Conservation (phyloP, 2,329 filamentous ascomycete species). For the Samsoniella hepiali region DNA sequence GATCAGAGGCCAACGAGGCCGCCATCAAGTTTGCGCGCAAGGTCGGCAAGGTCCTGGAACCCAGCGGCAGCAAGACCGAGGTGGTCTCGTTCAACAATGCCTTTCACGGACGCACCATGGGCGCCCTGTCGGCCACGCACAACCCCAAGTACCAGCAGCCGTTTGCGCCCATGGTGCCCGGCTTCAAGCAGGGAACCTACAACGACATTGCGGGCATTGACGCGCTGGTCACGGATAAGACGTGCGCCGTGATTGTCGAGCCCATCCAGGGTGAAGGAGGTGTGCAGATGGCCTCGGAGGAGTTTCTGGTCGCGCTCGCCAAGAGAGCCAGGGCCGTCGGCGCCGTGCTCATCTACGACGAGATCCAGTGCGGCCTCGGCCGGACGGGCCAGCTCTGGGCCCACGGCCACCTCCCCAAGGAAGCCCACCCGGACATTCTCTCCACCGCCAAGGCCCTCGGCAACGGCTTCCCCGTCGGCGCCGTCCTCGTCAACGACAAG, state of each 20-base stretch:
- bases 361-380: conserved; percentile 92
- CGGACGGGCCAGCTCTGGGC: conserved; percentile 91
- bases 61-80: conserved; percentile 71
- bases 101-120: conserved; percentile 97
- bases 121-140: conserved; percentile 87
- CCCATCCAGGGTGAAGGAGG: conserved; percentile 97
- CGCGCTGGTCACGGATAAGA: conserved; percentile 74
- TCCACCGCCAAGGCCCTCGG: conserved; percentile 95
- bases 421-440: conserved; percentile 88
- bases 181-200: conserved; percentile 81
- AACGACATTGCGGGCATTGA: conserved; percentile 75
- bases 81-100: conserved; percentile 87
- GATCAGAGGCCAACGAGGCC: conserved; percentile 94
- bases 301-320: conserved; percentile 82
- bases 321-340: conserved; percentile 81
- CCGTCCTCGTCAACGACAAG: conserved; percentile 45
- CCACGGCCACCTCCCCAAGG: conserved; percentile 67
- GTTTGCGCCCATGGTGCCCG: conserved; percentile 92
- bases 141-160: conserved; percentile 97
- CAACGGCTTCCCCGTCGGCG: conserved; percentile 93
- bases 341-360: conserved; percentile 88
- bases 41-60: conserved; percentile 72
- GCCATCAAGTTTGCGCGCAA: conserved; percentile 97
- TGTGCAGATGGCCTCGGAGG: conserved; percentile 76
- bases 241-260: conserved; percentile 93